Percentiles rank a stretch among this genome's conserved stretches.
Evolutionary conservation across 2,329 filamentous ascomycete species (phyloP).

Genomic region (Lasiodiplodia gonubiensis): DNA sequence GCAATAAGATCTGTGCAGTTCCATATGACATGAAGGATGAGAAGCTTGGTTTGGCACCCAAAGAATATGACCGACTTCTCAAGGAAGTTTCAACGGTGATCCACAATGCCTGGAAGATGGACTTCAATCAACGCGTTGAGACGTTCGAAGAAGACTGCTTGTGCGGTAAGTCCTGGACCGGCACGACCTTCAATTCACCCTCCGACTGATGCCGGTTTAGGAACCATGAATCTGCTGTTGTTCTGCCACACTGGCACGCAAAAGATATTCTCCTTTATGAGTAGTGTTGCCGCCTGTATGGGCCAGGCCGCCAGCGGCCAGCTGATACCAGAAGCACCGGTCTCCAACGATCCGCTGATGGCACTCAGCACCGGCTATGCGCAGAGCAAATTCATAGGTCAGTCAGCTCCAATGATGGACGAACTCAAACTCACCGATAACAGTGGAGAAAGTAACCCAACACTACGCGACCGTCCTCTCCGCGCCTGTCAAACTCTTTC

Average conservation of each 20-base stretch:
- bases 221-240: constrained; percentile 39
- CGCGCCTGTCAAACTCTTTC: constrained; percentile 24
- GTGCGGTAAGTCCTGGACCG: background rate
- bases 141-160: constrained; percentile 41
- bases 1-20: constrained; percentile 6
- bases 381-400: constrained; percentile 31
- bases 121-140: constrained; percentile 39
- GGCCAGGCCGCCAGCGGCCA: constrained; percentile 13
- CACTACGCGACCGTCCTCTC: constrained; percentile 4
- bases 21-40: constrained; percentile 26
- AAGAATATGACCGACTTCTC: constrained; percentile 32
- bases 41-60: background rate
- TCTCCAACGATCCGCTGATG: constrained; percentile 20
- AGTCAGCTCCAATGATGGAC: background rate
- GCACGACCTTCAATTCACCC: background rate
- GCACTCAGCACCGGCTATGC: constrained; percentile 30
- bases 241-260: constrained; percentile 35
- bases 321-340: constrained; percentile 21
- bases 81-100: constrained; percentile 36
- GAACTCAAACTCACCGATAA: background rate
- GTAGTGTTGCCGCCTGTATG: constrained; percentile 30
- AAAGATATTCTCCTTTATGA: constrained; percentile 32
- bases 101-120: constrained; percentile 42
- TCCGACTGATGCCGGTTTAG: constrained; percentile 15
- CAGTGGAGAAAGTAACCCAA: constrained; percentile 28